Conservation (phyloP, 2,329 filamentous ascomycete genomes). For the Ophiocordyceps robertsii region DNA sequence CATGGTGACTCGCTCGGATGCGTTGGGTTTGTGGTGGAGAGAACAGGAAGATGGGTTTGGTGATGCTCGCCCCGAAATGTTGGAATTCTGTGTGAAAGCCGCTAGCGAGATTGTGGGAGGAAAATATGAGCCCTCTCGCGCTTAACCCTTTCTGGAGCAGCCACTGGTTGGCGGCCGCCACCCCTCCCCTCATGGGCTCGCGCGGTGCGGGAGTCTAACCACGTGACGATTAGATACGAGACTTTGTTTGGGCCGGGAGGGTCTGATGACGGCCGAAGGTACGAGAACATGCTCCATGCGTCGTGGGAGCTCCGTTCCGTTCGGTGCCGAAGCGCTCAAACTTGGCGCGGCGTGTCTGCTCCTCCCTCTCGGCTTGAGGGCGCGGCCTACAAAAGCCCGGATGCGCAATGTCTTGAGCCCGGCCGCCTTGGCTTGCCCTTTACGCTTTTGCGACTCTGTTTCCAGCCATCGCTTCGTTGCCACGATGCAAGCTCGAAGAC, state of each 20-base stretch:
- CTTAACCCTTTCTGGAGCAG: constrained; percentile 16
- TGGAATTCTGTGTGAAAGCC: constrained; percentile 27
- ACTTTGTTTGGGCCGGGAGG: not conserved
- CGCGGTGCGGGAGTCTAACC: constrained; percentile 4
- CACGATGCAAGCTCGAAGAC: constrained; percentile 28
- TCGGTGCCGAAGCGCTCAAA: not conserved
- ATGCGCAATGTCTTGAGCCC: not conserved
- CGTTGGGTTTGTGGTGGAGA: constrained; percentile 20
- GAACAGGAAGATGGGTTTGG: constrained; percentile 21
- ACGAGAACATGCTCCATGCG: constrained; percentile 22
- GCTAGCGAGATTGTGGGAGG: constrained; percentile 29
- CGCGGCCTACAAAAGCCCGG: not conserved
- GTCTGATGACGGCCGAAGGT: constrained; percentile 18
- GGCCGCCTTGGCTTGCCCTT: not conserved
- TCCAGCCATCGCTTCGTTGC: not conserved
- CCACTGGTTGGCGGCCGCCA: constrained; percentile 4
- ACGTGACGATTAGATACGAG: constrained; percentile 23
- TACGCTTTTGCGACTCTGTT: not conserved
- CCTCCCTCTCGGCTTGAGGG: not conserved
- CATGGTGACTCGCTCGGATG: constrained; percentile 48
- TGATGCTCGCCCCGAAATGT: constrained; percentile 25
- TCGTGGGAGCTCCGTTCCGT: constrained; percentile 3
- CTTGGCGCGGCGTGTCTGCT: too few relatives aligned
- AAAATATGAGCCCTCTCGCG: constrained; percentile 29
- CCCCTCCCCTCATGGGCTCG: constrained; percentile 14